Conservation (phyloP, 2,329 filamentous ascomycete species). For the Hypoxylon sp. region DNA sequence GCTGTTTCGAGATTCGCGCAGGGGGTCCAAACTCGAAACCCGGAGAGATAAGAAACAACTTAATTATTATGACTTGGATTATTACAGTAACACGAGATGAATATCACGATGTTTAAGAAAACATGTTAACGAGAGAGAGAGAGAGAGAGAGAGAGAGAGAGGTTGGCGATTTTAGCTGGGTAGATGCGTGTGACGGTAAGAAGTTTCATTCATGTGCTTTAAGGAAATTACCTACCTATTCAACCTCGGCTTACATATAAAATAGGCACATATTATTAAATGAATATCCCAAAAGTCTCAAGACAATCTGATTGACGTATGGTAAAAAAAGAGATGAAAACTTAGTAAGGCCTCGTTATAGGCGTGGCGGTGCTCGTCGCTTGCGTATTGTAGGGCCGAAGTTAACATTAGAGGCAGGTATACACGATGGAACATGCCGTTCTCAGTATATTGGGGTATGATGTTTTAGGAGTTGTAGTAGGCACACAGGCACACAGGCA, state of each 20-base stretch:
- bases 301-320: conserved; percentile 17
- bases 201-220: too few species aligned
- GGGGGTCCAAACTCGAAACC: conserved; percentile 22
- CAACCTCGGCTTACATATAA: too few species aligned
- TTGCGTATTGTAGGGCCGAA: conserved; percentile 29
- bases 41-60: conserved; percentile 18
- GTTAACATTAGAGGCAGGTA: conserved; percentile 9
- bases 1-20: conserved; percentile 35
- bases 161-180: conserved; percentile 9
- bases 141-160: conserved; percentile 12
- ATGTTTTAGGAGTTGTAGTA: conserved; percentile 36
- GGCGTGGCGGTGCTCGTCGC: conserved; percentile 8
- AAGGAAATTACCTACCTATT: too few species aligned
- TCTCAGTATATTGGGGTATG: conserved; percentile 18
- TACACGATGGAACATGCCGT: conserved; percentile 15
- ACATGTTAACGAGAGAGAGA: too few species aligned
- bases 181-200: too few species aligned
- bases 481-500: too few species aligned
- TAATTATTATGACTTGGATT: too few species aligned
- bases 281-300: conserved; percentile 22
- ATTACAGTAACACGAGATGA: conserved; percentile 19
- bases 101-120: too few species aligned
- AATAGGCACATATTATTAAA: conserved; percentile 14
- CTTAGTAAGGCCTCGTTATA: conserved; percentile 21
- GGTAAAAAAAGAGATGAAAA: too few species aligned